Evolutionary conservation across 768 basidiomycete species (phyloP), one percentile per base, ranked within the genome.

Genomic region (Pilatotrama ljubarskyi): DNA sequence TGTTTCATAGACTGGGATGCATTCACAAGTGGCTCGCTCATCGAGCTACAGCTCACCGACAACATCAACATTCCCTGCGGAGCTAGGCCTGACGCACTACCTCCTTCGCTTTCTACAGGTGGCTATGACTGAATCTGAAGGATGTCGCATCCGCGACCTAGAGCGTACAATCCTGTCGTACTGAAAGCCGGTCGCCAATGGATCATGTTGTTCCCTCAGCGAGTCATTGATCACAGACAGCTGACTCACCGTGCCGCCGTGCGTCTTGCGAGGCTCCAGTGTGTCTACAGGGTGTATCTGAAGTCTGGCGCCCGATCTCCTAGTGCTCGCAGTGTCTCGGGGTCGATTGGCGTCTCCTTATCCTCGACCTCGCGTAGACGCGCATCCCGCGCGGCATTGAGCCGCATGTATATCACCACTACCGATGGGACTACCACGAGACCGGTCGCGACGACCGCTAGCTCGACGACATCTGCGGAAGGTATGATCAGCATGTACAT

Each of bases 1-100:
- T 87, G 86, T 58, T 87, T 79, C 65, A 71, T 87, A 47, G 84
- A 86, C 29, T 87, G 84, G 84, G 83, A 84, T 50, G 80, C 82
- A n/a, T 87, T 86, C 64, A 74, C 73, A 22, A 72, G 67, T 3
- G 84, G 84, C 8, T 77, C 82, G 1, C 70, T 78, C 24, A 76
- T 87, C 35, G 84, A 84, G 67, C 70, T 87, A 32, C 79, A 82
- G 44, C 67, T 87, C 56, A 82, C 83, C 5, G 75, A 79, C 57
- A 77, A 85, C 66, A 80, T 83, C 59, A 77, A 73, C 29, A 76
- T 82, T 6, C 73, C 77, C 1, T 87, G 85, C 67, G 85, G 85
- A 15, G 70, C 66, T 2, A 79, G 75, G 7, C 38, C 71, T 18
- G 68, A 70, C 36, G 81, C 82, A 1, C 67, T 86, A 37, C 85